Conservation (phyloP, 1,139 yeast species). For the Insectozyma bohioensis region DNA sequence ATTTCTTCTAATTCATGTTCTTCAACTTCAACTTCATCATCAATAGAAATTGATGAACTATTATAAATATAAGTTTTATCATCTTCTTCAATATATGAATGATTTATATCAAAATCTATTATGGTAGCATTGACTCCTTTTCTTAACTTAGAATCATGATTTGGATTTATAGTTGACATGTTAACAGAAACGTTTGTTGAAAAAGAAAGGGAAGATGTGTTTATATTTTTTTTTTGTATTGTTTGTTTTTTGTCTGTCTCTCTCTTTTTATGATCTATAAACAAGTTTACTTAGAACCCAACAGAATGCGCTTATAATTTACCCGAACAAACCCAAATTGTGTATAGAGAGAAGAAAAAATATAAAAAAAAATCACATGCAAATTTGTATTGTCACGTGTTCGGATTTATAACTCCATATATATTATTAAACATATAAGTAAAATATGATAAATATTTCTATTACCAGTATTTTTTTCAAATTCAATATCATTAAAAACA, state of each 20-base stretch:
- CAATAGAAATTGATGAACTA: constrained; percentile 20
- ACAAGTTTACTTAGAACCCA: too few species aligned
- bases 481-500: constrained; percentile 6
- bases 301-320: too few species aligned
- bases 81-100: constrained; percentile 39
- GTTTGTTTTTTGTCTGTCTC: too few species aligned
- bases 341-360: too few species aligned
- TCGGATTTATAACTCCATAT: too few species aligned
- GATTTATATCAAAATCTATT: constrained; percentile 26
- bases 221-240: too few species aligned
- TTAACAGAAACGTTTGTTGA: background rate
- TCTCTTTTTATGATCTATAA: too few species aligned
- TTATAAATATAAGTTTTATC: constrained; percentile 35
- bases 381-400: too few species aligned
- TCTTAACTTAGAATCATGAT: constrained; percentile 5
- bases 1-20: constrained; percentile 13
- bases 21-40: constrained; percentile 7
- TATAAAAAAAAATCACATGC: too few species aligned
- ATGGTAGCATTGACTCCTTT: constrained; percentile 19
- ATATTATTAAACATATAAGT: background rate
- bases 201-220: background rate
- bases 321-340: too few species aligned
- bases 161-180: constrained; percentile 1
- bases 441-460: background rate
- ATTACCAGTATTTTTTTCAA: background rate